phyloP scores from a whole-genome alignment of 2,329 filamentous ascomycete genomes.

The Arthrobotrys iridis region DNA sequence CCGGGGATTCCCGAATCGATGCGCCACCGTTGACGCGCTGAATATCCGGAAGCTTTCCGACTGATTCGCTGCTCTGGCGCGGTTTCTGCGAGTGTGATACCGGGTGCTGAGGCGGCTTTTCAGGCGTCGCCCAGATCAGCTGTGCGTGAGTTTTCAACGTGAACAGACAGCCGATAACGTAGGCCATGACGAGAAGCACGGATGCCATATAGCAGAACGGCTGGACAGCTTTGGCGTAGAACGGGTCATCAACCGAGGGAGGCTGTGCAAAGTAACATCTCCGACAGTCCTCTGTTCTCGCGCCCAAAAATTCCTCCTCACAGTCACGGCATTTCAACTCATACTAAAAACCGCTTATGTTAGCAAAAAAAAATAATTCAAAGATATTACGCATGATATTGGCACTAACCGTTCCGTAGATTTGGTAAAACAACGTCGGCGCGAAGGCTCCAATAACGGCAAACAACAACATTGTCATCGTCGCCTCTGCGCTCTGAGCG shows the following conservation, averaged over 20 bases:
- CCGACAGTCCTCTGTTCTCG: slow-evolving; percentile 73
- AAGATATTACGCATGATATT: too few relatives aligned
- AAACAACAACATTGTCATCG: slow-evolving; percentile 94
- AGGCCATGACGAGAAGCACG: slow-evolving; percentile 85
- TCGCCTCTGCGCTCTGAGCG: slow-evolving; percentile 88
- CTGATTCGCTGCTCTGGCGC: slow-evolving; percentile 50
- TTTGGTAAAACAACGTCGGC: slow-evolving; percentile 96
- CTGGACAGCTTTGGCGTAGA: slow-evolving; percentile 88
- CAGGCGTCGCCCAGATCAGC: slow-evolving; percentile 80
- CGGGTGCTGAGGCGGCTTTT: slow-evolving; percentile 55
- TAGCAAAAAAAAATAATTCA: slow-evolving; percentile 58
- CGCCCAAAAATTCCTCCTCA: slow-evolving; percentile 63
- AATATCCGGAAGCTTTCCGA: slow-evolving; percentile 53
- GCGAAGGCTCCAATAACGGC: slow-evolving; percentile 95
- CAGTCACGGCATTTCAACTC: slow-evolving; percentile 85
- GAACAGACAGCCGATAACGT: slow-evolving; percentile 93
- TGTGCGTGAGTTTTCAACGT: slow-evolving; percentile 95
- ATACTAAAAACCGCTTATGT: slow-evolving; percentile 67
- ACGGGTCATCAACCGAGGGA: slow-evolving; percentile 83
- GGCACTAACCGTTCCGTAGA: slow-evolving; percentile 82
- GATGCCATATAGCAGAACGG: slow-evolving; percentile 94
- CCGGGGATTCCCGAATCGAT: slow-evolving; percentile 79
- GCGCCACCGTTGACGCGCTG: slow-evolving; percentile 56
- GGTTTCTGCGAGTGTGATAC: slow-evolving; percentile 37
- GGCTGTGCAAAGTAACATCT: slow-evolving; percentile 93